phyloP scores from a whole-genome alignment of 225 moss, liverwort and hornwort genomes.

The Pseudoscleropodium purum region DNA sequence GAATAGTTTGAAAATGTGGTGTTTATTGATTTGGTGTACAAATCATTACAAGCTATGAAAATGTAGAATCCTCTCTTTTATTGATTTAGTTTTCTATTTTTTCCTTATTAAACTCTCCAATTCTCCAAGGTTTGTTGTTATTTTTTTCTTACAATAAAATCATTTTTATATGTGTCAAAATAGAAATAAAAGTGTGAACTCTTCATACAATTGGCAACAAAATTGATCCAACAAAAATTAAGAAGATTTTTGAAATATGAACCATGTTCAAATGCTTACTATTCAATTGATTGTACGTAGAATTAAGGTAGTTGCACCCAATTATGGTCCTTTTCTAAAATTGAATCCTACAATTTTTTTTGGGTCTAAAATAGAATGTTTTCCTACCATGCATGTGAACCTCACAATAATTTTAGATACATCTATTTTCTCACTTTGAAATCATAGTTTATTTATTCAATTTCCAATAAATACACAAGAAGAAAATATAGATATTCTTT shows the following conservation, averaged over 20 bases:
- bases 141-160: background rate
- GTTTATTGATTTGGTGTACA: background rate
- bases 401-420: rapidly evolving
- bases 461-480: background rate
- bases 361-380: too few relatives aligned
- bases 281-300: background rate
- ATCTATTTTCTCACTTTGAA: background rate
- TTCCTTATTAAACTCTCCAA: background rate
- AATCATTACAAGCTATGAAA: background rate
- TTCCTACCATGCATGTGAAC: background rate
- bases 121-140: too few relatives aligned
- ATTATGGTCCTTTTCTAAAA: background rate
- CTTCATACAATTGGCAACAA: background rate
- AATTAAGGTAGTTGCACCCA: background rate
- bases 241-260: background rate
- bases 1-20: background rate
- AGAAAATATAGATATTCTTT: background rate
- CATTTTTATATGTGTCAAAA: background rate
- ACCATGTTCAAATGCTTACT: background rate
- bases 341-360: background rate
- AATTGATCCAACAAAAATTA: background rate
- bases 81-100: background rate
- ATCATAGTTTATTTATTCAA: background rate
- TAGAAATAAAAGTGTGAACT: background rate
- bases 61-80: background rate